A percentile compares a stretch with the other conserved stretches of the same genome.
These are phyloP conservation scores for Cutaneotrichosporon sp. DNA, from an alignment of 1,284 basidiomycete species.

Conservation along the genomic window DNA sequence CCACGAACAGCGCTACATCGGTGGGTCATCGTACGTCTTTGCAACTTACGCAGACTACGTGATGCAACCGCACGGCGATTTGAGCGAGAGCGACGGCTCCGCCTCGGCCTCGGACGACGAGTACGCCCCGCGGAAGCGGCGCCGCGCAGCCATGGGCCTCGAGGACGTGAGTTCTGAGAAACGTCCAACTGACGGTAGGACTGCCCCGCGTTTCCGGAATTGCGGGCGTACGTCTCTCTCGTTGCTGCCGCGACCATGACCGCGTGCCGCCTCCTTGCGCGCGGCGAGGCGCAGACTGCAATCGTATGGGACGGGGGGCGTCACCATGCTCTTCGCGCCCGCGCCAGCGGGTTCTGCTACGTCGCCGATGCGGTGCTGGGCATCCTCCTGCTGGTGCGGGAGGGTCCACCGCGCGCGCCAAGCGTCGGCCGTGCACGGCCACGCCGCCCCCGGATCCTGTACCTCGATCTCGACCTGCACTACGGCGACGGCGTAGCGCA, in stretches of 20 bases:
- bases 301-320: slow-evolving; percentile 79
- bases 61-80: slow-evolving; percentile 2
- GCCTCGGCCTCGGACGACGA: slow-evolving; percentile 11
- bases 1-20: slow-evolving; percentile 49
- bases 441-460: slow-evolving; percentile 80
- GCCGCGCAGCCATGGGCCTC: slow-evolving; percentile 56
- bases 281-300: slow-evolving; percentile 56
- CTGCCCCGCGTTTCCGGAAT: slow-evolving; percentile 67
- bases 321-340: slow-evolving; percentile 54
- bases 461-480: slow-evolving; percentile 87
- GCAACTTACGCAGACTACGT: slow-evolving; percentile 17
- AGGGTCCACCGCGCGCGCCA: slow-evolving; percentile 7
- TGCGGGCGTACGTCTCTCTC: slow-evolving; percentile 64
- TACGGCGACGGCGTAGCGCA: slow-evolving; percentile 76
- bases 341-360: slow-evolving; percentile 87
- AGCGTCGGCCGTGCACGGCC: slow-evolving; percentile 52
- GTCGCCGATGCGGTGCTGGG: slow-evolving; percentile 83
- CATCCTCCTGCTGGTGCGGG: slow-evolving; percentile 49
- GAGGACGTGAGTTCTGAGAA: slow-evolving; percentile 64
- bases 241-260: slow-evolving; percentile 72
- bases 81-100: neutral
- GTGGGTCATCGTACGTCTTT: slow-evolving; percentile 17
- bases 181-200: slow-evolving; percentile 58
- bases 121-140: slow-evolving; percentile 19
- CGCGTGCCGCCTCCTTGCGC: slow-evolving; percentile 61